Base-by-base conservation (phyloP, 1,284 basidiomycete species). In the Entoloma clypeatum region DNA sequence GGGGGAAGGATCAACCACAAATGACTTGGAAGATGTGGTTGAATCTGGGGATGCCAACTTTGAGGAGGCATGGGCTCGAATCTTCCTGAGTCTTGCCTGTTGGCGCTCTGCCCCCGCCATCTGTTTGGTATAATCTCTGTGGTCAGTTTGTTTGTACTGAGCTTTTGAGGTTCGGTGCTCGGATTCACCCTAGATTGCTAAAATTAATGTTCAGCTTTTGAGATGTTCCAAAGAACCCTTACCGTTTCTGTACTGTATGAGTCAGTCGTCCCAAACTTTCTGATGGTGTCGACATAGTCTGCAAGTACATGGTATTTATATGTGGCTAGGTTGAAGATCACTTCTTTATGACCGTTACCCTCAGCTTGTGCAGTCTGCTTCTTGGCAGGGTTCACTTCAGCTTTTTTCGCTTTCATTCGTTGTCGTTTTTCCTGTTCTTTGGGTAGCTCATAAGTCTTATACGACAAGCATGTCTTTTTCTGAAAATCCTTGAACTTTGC, bases 231-330 rank as follows among this genome's bases (percentile, higher is more conserved):
- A 22, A 21, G 3, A 21, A 10, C 8, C 9, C 5, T n/a, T 14
- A 33, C 32, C 32, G 11, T 18, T 7, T 33, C 32, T 10, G 18
- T 33, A 22, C 32, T 33, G 16, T 22, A 32, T n/a, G n/a, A n/a
- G 17, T 32, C 31, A 19, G 18, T 21, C 13, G 18, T 33, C 3
- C 32, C 32, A 33, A 21, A 33, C 7, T 10, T n/a, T 21, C 17
- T 11, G 32, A 33, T 33, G n/a, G 28, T 29, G n/a, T 29, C 28
- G 10, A 29, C 10, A 11, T 29, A 29, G 10, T 29, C 28, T 29
- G 19, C 18, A 8, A 33, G 32, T 4, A 22, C 32, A 10, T 33
- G 32, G 13, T 33, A 22, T 22, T 33, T 33, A 22, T 33, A 33
- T 5, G 32, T 33, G 18, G 21, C 8, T 22, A 33, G 21, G 13